Base-by-base conservation (phyloP, 805 yeast species). In the Novakomyces olei region DNA sequence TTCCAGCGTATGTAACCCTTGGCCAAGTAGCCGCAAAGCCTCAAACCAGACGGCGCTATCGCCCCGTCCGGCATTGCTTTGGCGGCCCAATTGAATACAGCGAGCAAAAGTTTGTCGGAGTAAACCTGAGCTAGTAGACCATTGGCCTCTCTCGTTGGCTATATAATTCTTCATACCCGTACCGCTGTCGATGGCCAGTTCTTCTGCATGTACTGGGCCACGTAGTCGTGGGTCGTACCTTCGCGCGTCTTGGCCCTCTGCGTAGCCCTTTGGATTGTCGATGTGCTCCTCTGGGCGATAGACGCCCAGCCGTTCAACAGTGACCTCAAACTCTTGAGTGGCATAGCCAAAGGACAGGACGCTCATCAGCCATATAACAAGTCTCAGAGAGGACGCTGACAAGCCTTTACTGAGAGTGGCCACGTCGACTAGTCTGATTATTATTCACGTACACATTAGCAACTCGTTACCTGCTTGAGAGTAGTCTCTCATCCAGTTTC, bases 101-200 rank as follows among this genome's bases (percentile, higher is more conserved):
- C 34, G 29, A 14, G 26, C 27, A 17, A 42, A 34, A 9, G 47
- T 35, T 15, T 30, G 32, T 15, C 45, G 41, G 16, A 42, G 36
- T 19, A 32, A 42, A 14, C 19, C 27, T 3, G 44, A 35, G 4
- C 44, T 41, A 5, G 46, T 42, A 17, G 35, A 29, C 47, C 45
- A 43, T 4, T 35, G 36, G 19, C 45, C 46, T 12, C 30, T 26
- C 30, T 43, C 47, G 32, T 42, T 42, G 26, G 41, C 38, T 32
- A 42, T 42, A 26, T 42, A 43, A 29, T 42, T 42, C 28, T 42
- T 42, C 46, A 42, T 42, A 3, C 47, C 46, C 15, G 46, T 39
- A 14, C 31, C 32, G 9, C 38, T 34, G 16, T 43, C 46, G 25
- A 42, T 32, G 25, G 39, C 43, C 15, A 42, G 44, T 28, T 41